A percentile compares a stretch with the other conserved stretches of the same genome.
These are phyloP conservation scores for Geranomyces variabilis DNA, from an alignment of 192 early-diverging fungal species.

Conservation along the genomic window DNA sequence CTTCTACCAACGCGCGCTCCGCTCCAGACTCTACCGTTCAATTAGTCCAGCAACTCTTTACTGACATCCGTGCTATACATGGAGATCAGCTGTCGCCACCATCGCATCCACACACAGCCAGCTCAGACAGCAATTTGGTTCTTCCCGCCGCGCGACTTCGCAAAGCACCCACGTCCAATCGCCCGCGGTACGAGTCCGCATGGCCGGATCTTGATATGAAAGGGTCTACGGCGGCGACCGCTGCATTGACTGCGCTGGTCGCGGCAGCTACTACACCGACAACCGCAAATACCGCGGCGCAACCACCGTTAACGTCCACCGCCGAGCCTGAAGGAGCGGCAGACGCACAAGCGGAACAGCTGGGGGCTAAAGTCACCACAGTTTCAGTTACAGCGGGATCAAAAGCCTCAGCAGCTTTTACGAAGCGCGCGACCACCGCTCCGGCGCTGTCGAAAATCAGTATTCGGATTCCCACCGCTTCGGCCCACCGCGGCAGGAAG, in stretches of 20 bases:
- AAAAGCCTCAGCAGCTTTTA: neutral
- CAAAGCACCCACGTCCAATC: neutral
- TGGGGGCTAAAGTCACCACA: neutral
- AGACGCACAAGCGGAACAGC: neutral
- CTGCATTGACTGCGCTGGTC: neutral
- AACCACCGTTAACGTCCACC: neutral
- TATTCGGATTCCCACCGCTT: slow-evolving; percentile 4
- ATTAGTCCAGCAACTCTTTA: neutral
- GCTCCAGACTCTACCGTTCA: neutral
- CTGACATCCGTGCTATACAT: neutral
- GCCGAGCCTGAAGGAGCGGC: neutral
- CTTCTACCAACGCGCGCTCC: neutral
- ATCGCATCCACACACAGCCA: neutral
- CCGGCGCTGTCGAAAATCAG: slow-evolving; percentile 12
- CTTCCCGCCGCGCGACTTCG: slow-evolving; percentile 6
- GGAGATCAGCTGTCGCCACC: neutral
- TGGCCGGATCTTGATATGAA: neutral
- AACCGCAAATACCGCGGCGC: neutral
- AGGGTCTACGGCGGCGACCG: neutral
- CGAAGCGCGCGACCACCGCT: neutral
- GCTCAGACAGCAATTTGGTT: neutral
- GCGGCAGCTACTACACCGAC: neutral
- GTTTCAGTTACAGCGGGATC: neutral
- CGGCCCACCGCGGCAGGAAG: neutral
- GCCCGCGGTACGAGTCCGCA: neutral